A percentile compares a stretch with the other conserved stretches of the same genome.
These are phyloP conservation scores for Lipomyces mesembrius DNA, from an alignment of 805 yeast genomes.

Conservation along the genomic window DNA sequence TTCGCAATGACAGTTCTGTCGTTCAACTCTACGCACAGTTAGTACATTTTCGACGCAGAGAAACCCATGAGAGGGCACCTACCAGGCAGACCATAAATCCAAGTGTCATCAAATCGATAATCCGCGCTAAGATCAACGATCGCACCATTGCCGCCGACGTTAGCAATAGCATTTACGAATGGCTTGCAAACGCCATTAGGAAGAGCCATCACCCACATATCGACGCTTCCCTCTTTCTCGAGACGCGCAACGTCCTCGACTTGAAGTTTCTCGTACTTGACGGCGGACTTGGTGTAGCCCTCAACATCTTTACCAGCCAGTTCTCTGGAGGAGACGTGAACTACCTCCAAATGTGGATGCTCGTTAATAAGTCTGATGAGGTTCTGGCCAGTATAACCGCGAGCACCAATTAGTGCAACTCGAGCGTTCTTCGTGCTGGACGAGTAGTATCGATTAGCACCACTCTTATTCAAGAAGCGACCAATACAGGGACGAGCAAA, in stretches of 20 bases:
- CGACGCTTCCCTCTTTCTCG: constrained; percentile 78
- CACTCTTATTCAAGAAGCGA: not conserved
- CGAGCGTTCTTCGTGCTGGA: constrained; percentile 62
- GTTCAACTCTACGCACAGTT: constrained; percentile 59
- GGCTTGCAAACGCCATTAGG: constrained; percentile 92
- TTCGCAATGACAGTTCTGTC: constrained; percentile 66
- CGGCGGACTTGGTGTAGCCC: constrained; percentile 75
- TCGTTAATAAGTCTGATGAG: constrained; percentile 81
- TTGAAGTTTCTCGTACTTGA: constrained; percentile 83
- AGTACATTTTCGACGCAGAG: not conserved
- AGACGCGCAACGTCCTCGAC: constrained; percentile 80
- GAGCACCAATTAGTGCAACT: constrained; percentile 95
- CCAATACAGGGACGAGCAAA: constrained; percentile 14
- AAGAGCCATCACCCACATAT: constrained; percentile 98
- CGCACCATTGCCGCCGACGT: constrained; percentile 69
- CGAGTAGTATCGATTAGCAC: constrained; percentile 7
- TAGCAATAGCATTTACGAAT: constrained; percentile 51
- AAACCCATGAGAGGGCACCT: not conserved
- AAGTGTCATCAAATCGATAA: constrained; percentile 88
- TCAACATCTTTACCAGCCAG: constrained; percentile 81
- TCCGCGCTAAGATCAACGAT: constrained; percentile 95
- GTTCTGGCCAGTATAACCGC: constrained; percentile 97
- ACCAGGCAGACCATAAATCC: constrained; percentile 90
- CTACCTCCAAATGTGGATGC: constrained; percentile 85
- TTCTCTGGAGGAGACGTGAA: constrained; percentile 96